Evolutionary conservation across 179 eudicot species (phyloP).

Genomic region (Sideroxylon spinosum): DNA sequence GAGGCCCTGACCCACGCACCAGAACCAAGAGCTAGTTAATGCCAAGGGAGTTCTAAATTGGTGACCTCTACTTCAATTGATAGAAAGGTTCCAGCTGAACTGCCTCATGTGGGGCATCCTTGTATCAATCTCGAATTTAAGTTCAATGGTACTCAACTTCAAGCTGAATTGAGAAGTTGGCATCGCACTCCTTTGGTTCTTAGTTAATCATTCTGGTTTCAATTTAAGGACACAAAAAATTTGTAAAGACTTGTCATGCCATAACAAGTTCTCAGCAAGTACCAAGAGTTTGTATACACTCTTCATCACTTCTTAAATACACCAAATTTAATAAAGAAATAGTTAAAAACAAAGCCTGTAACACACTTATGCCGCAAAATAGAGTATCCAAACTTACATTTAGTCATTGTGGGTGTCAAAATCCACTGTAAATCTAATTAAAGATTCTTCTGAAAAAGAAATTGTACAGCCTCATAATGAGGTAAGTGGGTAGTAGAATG

Average conservation of each 20-base stretch:
- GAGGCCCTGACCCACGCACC: too few relatives aligned
- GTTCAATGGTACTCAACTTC: too few relatives aligned
- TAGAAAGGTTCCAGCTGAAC: too few relatives aligned
- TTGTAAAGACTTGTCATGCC: neutral
- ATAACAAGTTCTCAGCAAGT: neutral
- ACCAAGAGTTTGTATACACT: too few relatives aligned
- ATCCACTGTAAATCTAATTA: neutral
- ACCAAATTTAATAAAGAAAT: neutral
- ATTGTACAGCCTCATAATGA: neutral
- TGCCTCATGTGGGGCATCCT: too few relatives aligned
- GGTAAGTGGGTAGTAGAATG: neutral
- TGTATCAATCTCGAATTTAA: too few relatives aligned
- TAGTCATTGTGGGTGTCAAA: neutral
- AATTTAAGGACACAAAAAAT: too few relatives aligned
- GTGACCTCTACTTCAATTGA: too few relatives aligned
- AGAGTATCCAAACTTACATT: conserved; percentile 5
- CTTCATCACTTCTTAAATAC: neutral
- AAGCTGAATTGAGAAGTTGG: too few relatives aligned
- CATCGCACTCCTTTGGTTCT: neutral
- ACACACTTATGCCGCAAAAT: conserved; percentile 1
- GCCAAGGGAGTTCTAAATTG: too few relatives aligned
- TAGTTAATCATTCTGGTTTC: neutral
- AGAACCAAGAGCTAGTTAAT: too few relatives aligned
- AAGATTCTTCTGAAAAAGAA: neutral
- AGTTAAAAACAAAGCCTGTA: neutral